A percentile compares a stretch with the other conserved stretches of the same genome.
Conservation (phyloP, 352 stramenopile species). For the Thalassiosira allenii region DNA sequence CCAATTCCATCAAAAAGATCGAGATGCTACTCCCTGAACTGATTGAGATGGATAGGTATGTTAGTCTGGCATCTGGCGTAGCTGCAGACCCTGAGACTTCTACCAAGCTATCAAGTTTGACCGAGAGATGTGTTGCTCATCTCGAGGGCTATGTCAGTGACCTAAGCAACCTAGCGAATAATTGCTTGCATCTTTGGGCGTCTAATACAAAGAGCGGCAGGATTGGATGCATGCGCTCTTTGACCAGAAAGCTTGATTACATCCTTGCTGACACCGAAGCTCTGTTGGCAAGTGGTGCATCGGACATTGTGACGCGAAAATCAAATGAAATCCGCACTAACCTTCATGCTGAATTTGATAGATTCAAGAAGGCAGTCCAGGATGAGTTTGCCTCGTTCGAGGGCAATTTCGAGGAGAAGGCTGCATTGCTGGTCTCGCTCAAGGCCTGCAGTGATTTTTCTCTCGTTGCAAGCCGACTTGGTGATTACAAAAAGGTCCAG, state of each 20-base stretch:
- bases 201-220: constrained; percentile 3
- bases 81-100: no score
- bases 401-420: constrained; percentile 19
- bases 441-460: constrained; percentile 7
- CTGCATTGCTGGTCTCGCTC: constrained; percentile 20
- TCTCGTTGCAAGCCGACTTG: constrained; percentile 4
- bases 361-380: constrained; percentile 16
- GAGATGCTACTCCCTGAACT: constrained; percentile 30
- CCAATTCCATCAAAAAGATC: constrained; percentile 17
- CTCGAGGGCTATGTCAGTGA: constrained; percentile 12
- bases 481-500: constrained; percentile 25
- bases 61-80: no score
- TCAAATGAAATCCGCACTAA: not conserved
- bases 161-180: constrained; percentile 12
- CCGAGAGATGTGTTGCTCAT: constrained; percentile 3
- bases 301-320: constrained; percentile 11
- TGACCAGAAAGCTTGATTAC: constrained; percentile 16
- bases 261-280: constrained; percentile 11
- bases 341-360: constrained; percentile 11
- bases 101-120: no score
- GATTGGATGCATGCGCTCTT: constrained; percentile 4
- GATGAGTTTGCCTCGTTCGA: constrained; percentile 15
- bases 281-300: constrained; percentile 28
- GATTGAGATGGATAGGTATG: constrained; percentile 25
- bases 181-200: not conserved